Evolutionary conservation across 2,329 filamentous ascomycete genomes (phyloP).

Genomic region (Alternaria arbusti): DNA sequence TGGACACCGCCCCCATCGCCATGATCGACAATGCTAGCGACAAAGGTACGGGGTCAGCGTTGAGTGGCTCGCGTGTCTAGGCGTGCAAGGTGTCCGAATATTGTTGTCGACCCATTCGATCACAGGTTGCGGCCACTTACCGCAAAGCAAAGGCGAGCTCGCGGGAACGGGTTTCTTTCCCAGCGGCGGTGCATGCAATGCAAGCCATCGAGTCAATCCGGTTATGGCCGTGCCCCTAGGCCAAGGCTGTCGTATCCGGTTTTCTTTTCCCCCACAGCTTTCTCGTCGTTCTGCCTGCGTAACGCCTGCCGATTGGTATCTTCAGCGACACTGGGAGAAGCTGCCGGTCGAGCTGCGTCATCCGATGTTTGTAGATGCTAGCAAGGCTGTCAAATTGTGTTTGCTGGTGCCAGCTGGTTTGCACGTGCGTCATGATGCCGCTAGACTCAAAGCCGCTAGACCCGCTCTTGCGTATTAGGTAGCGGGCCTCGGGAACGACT

Average conservation of each 20-base stretch:
- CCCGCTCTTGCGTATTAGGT: slow-evolving; percentile 6
- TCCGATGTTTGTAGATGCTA: not conserved
- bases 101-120: not conserved
- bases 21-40: slow-evolving; percentile 17
- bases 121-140: slow-evolving; percentile 1
- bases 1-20: slow-evolving; percentile 4
- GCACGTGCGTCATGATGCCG: not conserved
- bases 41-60: not conserved
- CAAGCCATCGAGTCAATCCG: not conserved
- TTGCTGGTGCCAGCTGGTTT: not conserved
- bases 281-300: not conserved
- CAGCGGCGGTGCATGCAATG: slow-evolving; percentile 14
- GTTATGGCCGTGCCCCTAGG: not conserved
- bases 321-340: not conserved
- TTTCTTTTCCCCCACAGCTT: not conserved
- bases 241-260: slow-evolving; percentile 1
- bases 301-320: not conserved
- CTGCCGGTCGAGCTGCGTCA: not conserved
- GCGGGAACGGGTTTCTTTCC: slow-evolving; percentile 24
- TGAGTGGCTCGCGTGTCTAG: slow-evolving; percentile 5
- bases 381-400: not conserved
- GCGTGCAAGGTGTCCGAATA: not conserved
- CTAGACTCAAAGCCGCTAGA: slow-evolving; percentile 2
- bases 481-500: slow-evolving; percentile 18
- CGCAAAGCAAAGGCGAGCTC: slow-evolving; percentile 7